These are phyloP conservation scores for Talaromyces sp. DNA, from an alignment of 2,329 filamentous ascomycete genomes.

Conservation along the genomic window DNA sequence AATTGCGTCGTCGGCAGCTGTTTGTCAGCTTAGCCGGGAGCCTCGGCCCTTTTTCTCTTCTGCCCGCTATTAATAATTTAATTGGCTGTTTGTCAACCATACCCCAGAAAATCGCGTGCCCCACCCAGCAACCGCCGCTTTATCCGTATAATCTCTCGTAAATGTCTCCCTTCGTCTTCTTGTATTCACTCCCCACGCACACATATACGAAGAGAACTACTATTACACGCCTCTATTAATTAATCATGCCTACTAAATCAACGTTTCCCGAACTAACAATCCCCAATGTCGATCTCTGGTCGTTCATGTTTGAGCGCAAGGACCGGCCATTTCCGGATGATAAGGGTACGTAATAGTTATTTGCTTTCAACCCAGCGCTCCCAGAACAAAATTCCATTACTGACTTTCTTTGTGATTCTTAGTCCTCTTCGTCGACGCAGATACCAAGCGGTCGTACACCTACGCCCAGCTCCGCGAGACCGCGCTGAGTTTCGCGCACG, in stretches of 20 bases:
- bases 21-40: constrained; percentile 1
- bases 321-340: constrained; percentile 62
- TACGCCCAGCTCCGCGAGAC: constrained; percentile 60
- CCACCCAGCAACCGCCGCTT: background rate
- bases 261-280: constrained; percentile 60
- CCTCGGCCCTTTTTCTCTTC: background rate
- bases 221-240: background rate
- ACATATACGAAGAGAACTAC: background rate
- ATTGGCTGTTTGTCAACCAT: background rate
- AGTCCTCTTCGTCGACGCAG: constrained; percentile 75
- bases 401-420: background rate
- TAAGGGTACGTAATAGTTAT: constrained; percentile 63
- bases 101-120: background rate
- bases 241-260: constrained; percentile 64
- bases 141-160: background rate
- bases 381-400: background rate
- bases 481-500: constrained; percentile 72
- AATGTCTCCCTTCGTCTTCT: background rate
- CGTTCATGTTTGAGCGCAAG: constrained; percentile 66
- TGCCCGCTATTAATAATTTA: too few species aligned
- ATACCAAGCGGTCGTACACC: constrained; percentile 64
- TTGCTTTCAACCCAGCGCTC: background rate
- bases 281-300: constrained; percentile 72
- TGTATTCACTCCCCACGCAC: background rate
- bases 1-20: background rate